Base-by-base conservation (phyloP, 176 grass and related monocot species). In the Phragmites australis region DNA sequence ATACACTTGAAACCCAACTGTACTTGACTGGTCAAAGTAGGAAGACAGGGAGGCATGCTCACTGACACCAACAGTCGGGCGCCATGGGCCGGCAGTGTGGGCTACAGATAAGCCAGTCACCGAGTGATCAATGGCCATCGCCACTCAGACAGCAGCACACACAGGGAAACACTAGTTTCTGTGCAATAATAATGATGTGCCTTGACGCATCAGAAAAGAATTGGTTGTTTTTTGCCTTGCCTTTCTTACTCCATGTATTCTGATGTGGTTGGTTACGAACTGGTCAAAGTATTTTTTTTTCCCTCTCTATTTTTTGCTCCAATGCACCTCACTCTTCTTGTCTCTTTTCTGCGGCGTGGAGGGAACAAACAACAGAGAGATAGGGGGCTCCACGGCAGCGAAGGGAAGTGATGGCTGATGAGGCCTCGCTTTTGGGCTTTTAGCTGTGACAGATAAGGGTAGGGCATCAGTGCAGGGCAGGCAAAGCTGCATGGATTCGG, bases 21-120 rank as follows among this genome's bases (percentile, higher is more conserved):
- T 84, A 68, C 52, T 48, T 55, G 62, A 51, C 82, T 27, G 70
- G 87, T 85, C 87, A 89, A 89, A 85, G 82, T 46, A 0, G 76
- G 80, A 26, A 4, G 45, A 51, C 43, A 49, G 80, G 40, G 30
- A 0, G 23, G 68, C 44, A 59, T 84, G 41, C 76, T 72, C 45
- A 68, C 87, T 63, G 62, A 85, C 70, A 65, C 64, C 34, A 63
- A 2, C 53, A 16, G 2, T 1, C 6, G 21, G 79, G 85, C 11
- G 79, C 85, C 79, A 55, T 69, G 46, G 40, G 44, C 76, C 41
- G 2, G 80, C 37, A 42, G 12, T 11, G 62, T 81, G 70, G 81
- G 52, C 81, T 76, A 78, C 69, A 59, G 60, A 84, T 84, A 61
- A 74, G 68, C 87, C 68, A 58, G 79, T 58, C 74, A 49, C 47